These are phyloP conservation scores for Amoebophrya sp. DNA, from an alignment of 169 alveolate species.

Conservation along the genomic window DNA sequence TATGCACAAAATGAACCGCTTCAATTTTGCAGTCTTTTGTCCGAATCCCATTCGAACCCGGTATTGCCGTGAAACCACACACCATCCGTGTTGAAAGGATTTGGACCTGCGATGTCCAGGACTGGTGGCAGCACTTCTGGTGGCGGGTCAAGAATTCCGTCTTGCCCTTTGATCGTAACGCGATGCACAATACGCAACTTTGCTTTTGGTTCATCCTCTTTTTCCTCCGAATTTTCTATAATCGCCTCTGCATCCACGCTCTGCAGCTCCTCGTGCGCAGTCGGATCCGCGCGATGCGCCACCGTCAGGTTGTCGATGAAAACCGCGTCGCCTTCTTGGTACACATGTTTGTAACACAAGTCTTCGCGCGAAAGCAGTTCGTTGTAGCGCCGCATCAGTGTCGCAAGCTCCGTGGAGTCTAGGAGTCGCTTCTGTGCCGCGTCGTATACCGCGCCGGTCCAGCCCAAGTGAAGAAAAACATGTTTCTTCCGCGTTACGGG, in stretches of 20 bases:
- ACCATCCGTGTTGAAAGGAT: no score
- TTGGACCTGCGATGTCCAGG: no score
- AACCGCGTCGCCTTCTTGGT: not conserved
- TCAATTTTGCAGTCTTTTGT: no score
- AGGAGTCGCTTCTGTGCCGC: not conserved
- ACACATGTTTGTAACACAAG: not conserved
- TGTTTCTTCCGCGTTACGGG: not conserved
- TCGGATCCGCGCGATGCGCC: not conserved
- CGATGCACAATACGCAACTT: not conserved
- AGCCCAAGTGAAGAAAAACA: not conserved
- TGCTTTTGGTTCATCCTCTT: no score
- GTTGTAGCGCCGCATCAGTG: not conserved
- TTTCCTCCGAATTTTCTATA: no score
- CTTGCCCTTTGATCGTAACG: not conserved
- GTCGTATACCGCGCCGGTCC: not conserved
- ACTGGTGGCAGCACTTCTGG: no score
- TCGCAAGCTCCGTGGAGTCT: not conserved
- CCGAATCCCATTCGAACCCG: no score
- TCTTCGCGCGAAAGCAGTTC: not conserved
- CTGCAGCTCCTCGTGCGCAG: not conserved
- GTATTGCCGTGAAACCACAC: no score
- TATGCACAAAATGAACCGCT: no score
- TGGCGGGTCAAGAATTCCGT: no score
- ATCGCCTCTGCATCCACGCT: no score
- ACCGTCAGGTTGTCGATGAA: not conserved